Evolutionary conservation across 768 basidiomycete genomes (phyloP), one percentile per base, ranked within the genome.

Genomic region (Trametes punicea): DNA sequence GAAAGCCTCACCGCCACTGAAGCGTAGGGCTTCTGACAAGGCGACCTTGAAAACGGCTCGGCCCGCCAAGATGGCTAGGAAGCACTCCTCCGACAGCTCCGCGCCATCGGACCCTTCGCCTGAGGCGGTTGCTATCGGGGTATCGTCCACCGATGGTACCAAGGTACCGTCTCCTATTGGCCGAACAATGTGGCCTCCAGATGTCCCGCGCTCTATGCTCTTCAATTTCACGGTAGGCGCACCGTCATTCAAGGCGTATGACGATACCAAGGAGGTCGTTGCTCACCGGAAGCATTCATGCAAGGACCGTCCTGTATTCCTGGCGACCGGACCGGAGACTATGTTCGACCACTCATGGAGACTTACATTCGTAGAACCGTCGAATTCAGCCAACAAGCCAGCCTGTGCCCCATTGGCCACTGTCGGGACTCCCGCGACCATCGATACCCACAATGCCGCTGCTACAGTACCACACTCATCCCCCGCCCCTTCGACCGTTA

Each of bases 291-390:
- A 2, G 3, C 31, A 2, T 16, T 13, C 9, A 5, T 36, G 18
- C 26, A 7, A 34, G 6, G 49, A n/a, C 13, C 1, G 30, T 13
- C 33, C 48, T 18, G 9, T 6, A 15, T 53, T 44, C 40, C 11
- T 27, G 4, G 45, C 51, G 8, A 44, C 38, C 2, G 52, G 46
- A 4, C 47, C 57, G n/a, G 40, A 54, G 21, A 46, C 51, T 1
- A 54, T 59, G 57, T 59, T 48, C 33, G 51, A 59, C 30, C 46
- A 59, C 20, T 42, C 57, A 1, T 59, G 57, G 57, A 39, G 52
- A 3, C 10, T 59, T 5, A 26, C 47, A 1, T 50, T 54, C 25
- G 16, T 47, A 4, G 45, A 47, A 0, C 11, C 30, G 9, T 15
- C 29, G 30, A 36, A 33, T 21, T 25, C 44, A 18, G 13, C 5